Base-by-base conservation (phyloP, 2,329 filamentous ascomycete genomes). In the Claviceps digitariae region DNA sequence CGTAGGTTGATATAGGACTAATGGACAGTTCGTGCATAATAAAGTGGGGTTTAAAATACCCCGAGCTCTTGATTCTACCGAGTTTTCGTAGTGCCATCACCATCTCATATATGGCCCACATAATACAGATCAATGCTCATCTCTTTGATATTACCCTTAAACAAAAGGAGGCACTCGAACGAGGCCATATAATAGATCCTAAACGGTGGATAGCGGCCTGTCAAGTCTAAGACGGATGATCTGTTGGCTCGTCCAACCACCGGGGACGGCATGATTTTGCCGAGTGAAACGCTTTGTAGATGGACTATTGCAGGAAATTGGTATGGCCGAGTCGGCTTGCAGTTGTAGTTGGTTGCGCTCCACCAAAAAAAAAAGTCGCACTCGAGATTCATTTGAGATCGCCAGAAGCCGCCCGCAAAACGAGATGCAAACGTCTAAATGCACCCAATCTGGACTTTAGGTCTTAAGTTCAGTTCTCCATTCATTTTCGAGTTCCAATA, bases 401-500 rank as follows among this genome's bases (percentile, higher is more conserved):
- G 23, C 43, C 15, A 15, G 41, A 4, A 5, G 3, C n/a, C 20
- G 10, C 45, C 17, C 8, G n/a, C 27, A 10, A 47, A 23, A 13
- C 23, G 20, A 20, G 12, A 15, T 10, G 20, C 9, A 15, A 29
- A 15, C 29, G 12, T 46, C 21, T n/a, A 29, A 49, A 38, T 6
- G 29, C 31, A 8, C 15, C 15, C 9, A 31, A 41, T 17, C 17
- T 13, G 25, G 23, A 4, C 20, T 20, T 56, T 49, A 56, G 3
- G 44, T 27, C 43, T 54, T 25, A 25, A 53, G n/a, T 51, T 66
- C 62, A 2, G 47, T 53, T 40, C 57, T 61, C 68, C 68, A 75
- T 51, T 70, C 61, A 7, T 64, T 60, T 56, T 75, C 70, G 51
- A 79, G 63, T 55, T 74, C 70, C 53, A 69, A 63, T 31, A 82